Evolutionary conservation across 192 early-diverging fungal genomes (phyloP).

Genomic region (Backusella parvicylindrica): DNA sequence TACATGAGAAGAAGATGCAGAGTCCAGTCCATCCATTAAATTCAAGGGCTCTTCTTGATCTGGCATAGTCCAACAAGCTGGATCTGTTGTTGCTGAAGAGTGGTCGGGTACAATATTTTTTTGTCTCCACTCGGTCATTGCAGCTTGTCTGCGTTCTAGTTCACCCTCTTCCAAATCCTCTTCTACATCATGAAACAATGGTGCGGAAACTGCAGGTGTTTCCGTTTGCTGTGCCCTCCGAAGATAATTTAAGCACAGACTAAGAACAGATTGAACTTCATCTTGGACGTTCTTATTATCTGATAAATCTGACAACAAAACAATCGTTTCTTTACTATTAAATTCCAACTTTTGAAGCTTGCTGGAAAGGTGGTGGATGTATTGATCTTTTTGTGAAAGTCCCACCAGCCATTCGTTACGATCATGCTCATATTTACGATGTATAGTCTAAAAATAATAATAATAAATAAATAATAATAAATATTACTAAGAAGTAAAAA

Average conservation of each 20-base stretch:
- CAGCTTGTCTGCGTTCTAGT: constrained; percentile 29
- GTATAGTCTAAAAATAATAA: constrained; percentile 34
- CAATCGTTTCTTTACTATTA: constrained; percentile 41
- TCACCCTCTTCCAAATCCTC: constrained; percentile 29
- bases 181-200: not conserved
- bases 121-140: constrained; percentile 6
- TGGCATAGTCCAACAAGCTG: not conserved
- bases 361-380: constrained; percentile 40
- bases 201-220: not conserved
- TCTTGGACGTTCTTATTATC: not conserved
- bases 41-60: constrained; percentile 2
- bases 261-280: constrained; percentile 1
- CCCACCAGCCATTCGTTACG: constrained; percentile 42
- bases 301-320: constrained; percentile 32
- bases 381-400: constrained; percentile 44
- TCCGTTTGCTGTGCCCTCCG: constrained; percentile 20
- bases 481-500: not conserved
- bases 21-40: constrained; percentile 18
- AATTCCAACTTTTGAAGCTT: constrained; percentile 41
- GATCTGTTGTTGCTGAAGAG: not conserved
- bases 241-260: constrained; percentile 30
- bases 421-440: constrained; percentile 44
- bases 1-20: constrained; percentile 4
- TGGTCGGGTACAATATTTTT: not conserved
- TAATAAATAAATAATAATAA: constrained; percentile 6